Evolutionary conservation across 2,329 filamentous ascomycete species (phyloP), one percentile per base, ranked within the genome.

Genomic region (Diplodia mutila): DNA sequence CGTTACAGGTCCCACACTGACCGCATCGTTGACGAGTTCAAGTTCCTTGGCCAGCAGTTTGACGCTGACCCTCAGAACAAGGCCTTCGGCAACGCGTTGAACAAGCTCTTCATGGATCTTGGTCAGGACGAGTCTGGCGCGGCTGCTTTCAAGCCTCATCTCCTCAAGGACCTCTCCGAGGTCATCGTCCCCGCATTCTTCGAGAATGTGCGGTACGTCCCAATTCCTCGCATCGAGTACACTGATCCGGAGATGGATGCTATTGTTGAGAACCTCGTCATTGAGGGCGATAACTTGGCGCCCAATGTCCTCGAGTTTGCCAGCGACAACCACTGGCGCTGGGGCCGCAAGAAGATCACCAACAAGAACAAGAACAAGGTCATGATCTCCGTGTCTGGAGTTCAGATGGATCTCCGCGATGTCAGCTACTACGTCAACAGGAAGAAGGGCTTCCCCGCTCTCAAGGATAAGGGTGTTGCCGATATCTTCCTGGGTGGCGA

Each of bases 211-310:
- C 90, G 92, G 69, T 99, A 99, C 79, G 87, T 99, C 16, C 93
- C 95, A 4, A 88, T 99, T 61, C 95, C 95, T 25, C 91, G 95
- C 67, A 97, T 99, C 69, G 95, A 99, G 82, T 95, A 93, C 76
- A 90, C 89, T 1, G 95, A 98, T 73, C 85, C 87, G 2, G 88
- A 90, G 84, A 85, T 97, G 63, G 95, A 99, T 79, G 90, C 90
- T 59, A 87, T 98, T 59, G 87, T 99, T 53, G 95, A 99, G 83
- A 99, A 99, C 79, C 84, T 99, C 12, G 91, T 97, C 54, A 87
- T 99, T 64, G 95, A 99, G 82, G 94, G 92, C 71, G 94, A 98
- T 84, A 99, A 99, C 81, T 89, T 99, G 73, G 93, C 94, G 81
- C 95, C 95, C 70, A 99, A 99, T 74, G 86, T 94, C 5, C 80